phyloP scores from a whole-genome alignment of 1,139 yeast species.

The Nakaseomyces glabratus region DNA sequence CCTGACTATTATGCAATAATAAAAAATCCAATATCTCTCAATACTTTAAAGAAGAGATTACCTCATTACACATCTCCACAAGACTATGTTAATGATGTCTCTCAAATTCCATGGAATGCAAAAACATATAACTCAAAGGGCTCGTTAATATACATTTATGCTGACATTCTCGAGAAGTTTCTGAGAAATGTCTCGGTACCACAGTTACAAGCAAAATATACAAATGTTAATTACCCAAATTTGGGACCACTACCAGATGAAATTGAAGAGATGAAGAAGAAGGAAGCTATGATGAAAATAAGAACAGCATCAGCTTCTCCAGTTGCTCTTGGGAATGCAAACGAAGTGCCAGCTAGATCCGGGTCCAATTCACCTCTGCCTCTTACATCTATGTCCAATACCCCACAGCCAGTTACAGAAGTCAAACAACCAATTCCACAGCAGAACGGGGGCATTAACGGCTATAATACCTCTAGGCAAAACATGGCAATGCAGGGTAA shows the following conservation, averaged over 20 bases:
- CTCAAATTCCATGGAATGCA: constrained; percentile 86
- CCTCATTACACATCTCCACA: constrained; percentile 50
- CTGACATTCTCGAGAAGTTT: constrained; percentile 57
- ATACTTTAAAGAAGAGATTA: constrained; percentile 46
- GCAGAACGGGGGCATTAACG: too few species aligned
- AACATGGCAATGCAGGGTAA: too few species aligned
- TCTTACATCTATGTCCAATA: too few species aligned
- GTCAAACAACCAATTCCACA: too few species aligned
- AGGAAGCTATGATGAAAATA: too few species aligned
- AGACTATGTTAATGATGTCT: constrained; percentile 66
- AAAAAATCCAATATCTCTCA: constrained; percentile 63
- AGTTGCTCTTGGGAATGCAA: too few species aligned
- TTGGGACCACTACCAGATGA: constrained; percentile 65
- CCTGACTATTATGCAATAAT: constrained; percentile 68
- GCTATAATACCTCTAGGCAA: too few species aligned
- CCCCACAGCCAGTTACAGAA: too few species aligned
- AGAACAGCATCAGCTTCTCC: too few species aligned
- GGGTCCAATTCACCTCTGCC: too few species aligned
- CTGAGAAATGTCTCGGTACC: constrained; percentile 49
- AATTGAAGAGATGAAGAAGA: too few species aligned
- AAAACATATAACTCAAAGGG: constrained; percentile 67
- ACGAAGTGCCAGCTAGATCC: too few species aligned
- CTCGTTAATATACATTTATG: constrained; percentile 61
- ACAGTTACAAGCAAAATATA: constrained; percentile 35
- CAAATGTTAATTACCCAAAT: constrained; percentile 52